Conservation (phyloP, 306 rosid genomes). For the Betula pendula region DNA sequence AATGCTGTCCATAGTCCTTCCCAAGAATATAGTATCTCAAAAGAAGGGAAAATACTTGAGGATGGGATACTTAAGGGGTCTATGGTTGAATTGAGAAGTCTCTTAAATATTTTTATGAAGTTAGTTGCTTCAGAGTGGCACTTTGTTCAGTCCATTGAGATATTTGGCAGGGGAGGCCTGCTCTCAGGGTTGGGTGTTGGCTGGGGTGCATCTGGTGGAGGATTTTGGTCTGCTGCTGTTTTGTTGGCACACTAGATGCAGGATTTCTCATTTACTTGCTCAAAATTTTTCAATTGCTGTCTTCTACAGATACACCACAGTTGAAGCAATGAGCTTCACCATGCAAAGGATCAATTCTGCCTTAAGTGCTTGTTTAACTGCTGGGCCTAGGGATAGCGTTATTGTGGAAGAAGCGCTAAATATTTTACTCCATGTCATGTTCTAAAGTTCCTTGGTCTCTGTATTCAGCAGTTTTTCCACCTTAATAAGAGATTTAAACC, state of each 20-base stretch:
- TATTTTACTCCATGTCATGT: slow-evolving; percentile 53
- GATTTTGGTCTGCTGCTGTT: slow-evolving; percentile 77
- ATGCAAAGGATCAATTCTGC: slow-evolving; percentile 52
- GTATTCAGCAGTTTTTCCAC: slow-evolving; percentile 47
- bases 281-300: slow-evolving; percentile 40
- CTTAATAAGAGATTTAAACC: slow-evolving; percentile 37
- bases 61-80: slow-evolving; percentile 62
- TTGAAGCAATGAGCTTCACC: slow-evolving; percentile 48
- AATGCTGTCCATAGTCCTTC: slow-evolving; percentile 36
- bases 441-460: slow-evolving; percentile 62
- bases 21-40: slow-evolving; percentile 45
- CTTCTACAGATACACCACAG: slow-evolving; percentile 27
- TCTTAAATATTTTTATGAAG: slow-evolving; percentile 49
- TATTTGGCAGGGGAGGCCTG: slow-evolving; percentile 91
- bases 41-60: slow-evolving; percentile 69
- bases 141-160: slow-evolving; percentile 58
- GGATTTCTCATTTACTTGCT: slow-evolving; percentile 52
- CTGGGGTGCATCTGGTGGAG: slow-evolving; percentile 92
- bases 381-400: slow-evolving; percentile 67
- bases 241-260: slow-evolving; percentile 66
- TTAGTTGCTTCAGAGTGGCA: slow-evolving; percentile 65
- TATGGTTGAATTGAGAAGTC: slow-evolving; percentile 50
- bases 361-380: slow-evolving; percentile 60
- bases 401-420: slow-evolving; percentile 53
- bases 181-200: slow-evolving; percentile 94